Evolutionary conservation across 179 eudicot genomes (phyloP), one percentile per base, ranked within the genome.

Genomic region (Silene noctiflora): DNA sequence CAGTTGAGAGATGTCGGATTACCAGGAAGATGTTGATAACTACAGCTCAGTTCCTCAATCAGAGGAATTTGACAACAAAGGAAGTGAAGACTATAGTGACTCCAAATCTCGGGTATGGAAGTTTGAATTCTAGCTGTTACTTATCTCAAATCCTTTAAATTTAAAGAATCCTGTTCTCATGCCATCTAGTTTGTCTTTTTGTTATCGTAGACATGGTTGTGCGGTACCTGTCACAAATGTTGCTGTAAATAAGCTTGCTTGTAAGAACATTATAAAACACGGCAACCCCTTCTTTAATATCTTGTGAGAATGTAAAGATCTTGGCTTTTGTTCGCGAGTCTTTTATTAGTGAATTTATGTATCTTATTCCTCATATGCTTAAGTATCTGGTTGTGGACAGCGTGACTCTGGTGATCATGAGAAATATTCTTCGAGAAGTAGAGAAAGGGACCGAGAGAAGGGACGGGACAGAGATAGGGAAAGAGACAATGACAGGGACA

Each of bases 331-430:
- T 55, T 1, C 11, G 51, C 7, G 51, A n/a, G 21, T 46, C 44
- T 58, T 24, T 48, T 16, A 20, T 35, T 14, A 59, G 16, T 19
- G 5, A 12, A 3, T 46, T 63, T 62, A 5, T 17, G 33, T 0
- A 20, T 55, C 5, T 35, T 73, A 8, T 33, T 67, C 10, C 25
- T 48, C 35, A 19, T 61, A 17, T 67, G 69, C 67, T 79, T 44
- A 79, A 58, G 4, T 6, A 17, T 64, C 13, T 69, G 72, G 76
- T 25, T 5, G 31, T 65, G 73, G 76, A 58, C 78, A 79, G 84
- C 85, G 79, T 75, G 75, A 69, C 42, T 76, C 87, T 71, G 83
- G 72, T 46, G 85, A 79, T 71, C 78, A 75, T 70, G 83, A 73
- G 55, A 79, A 74, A 72, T 77, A 59, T 39, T 81, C 80, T 71